phyloP scores from a whole-genome alignment of 108 stramenopile species.

The Poteriospumella lacustris region DNA sequence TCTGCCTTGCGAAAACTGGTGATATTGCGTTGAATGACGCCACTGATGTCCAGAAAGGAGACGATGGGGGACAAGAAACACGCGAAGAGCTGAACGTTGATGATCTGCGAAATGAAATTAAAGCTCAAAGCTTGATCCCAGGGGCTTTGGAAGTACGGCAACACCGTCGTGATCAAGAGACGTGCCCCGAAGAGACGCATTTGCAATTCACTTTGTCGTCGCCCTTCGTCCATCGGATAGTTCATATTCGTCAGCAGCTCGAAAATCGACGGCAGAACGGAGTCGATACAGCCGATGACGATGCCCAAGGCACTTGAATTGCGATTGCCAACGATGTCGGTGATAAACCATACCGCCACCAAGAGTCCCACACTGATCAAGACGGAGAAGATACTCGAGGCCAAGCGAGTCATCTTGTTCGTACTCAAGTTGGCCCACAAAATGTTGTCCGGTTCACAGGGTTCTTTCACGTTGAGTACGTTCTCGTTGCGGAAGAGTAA shows the following conservation, averaged over 20 bases:
- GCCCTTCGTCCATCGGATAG: not conserved
- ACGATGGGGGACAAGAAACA: conserved; percentile 44
- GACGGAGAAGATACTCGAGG: not conserved
- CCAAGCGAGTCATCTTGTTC: not conserved
- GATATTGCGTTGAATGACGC: conserved; percentile 36
- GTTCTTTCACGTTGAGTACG: conserved; percentile 36
- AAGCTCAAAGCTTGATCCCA: not conserved
- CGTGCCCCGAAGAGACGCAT: conserved; percentile 33
- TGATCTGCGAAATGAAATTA: not conserved
- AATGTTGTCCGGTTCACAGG: conserved; percentile 50
- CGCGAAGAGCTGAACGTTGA: conserved; percentile 32
- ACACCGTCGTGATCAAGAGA: conserved; percentile 44
- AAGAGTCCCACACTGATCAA: conserved; percentile 31
- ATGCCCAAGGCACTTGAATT: conserved; percentile 29
- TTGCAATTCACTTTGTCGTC: not conserved
- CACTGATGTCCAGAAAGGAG: conserved; percentile 31
- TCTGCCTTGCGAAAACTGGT: conserved; percentile 25
- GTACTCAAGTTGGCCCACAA: conserved; percentile 30
- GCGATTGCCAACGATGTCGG: not conserved
- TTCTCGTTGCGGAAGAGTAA: not conserved
- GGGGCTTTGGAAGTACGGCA: conserved; percentile 38
- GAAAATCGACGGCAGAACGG: conserved; percentile 38
- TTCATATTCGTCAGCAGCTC: conserved; percentile 29
- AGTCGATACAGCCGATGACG: conserved; percentile 46
- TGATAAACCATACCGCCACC: conserved; percentile 26